These are phyloP conservation scores for Medakamo hakoo DNA, from an alignment of 139 green algal genomes.

Conservation along the genomic window DNA sequence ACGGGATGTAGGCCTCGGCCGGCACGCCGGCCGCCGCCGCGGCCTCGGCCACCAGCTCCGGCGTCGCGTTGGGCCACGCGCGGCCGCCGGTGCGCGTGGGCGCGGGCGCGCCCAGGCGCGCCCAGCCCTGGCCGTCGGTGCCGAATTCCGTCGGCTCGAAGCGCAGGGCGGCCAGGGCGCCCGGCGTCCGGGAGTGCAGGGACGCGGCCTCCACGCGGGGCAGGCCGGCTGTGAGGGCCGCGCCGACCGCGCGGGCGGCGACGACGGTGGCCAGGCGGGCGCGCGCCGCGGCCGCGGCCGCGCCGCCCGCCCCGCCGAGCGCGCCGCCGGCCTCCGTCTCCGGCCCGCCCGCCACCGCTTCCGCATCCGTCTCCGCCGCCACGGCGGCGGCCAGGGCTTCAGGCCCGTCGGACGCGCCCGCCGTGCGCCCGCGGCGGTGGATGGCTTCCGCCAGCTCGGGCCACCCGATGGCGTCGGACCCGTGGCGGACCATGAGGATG, in stretches of 20 bases:
- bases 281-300: slow-evolving; percentile 5
- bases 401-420: slow-evolving; percentile 33
- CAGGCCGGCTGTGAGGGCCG: slow-evolving; percentile 32
- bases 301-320: background rate
- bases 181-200: slow-evolving; percentile 29
- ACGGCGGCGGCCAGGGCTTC: slow-evolving; percentile 28
- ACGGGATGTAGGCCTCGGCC: background rate
- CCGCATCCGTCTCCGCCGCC: slow-evolving; percentile 20
- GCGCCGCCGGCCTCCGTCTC: slow-evolving; percentile 12
- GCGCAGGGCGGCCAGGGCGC: slow-evolving; percentile 17
- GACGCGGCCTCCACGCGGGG: slow-evolving; percentile 30
- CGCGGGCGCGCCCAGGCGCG: slow-evolving; percentile 22
- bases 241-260: slow-evolving; percentile 32
- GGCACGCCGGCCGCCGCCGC: background rate
- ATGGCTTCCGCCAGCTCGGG: slow-evolving; percentile 15
- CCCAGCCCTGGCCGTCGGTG: slow-evolving; percentile 17
- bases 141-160: slow-evolving; percentile 30
- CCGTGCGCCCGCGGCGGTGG: slow-evolving; percentile 17
- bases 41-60: background rate
- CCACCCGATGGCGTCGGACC: background rate
- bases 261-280: slow-evolving; percentile 12
- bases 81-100: slow-evolving; percentile 30
- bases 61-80: background rate
- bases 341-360: no score
- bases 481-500: slow-evolving; percentile 35